Percentiles rank a stretch among this genome's conserved stretches.
These are phyloP conservation scores for Leccinum pachyderme DNA, from an alignment of 1,284 basidiomycete genomes.

Conservation along the genomic window DNA sequence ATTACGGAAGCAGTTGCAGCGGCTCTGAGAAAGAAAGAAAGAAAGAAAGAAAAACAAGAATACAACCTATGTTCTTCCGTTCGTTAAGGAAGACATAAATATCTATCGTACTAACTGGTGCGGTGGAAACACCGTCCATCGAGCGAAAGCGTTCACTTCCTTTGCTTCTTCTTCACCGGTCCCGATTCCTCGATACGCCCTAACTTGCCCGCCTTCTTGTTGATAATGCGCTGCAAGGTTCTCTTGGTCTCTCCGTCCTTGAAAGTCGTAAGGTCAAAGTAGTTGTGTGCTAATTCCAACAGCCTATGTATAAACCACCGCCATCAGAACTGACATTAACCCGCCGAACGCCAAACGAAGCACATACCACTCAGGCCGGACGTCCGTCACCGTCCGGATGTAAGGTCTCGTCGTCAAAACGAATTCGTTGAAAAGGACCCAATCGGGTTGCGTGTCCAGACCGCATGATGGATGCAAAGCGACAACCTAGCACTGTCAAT, in stretches of 20 bases:
- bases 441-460: constrained; percentile 90
- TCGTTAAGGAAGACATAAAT: neutral
- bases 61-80: neutral
- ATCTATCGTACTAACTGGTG: neutral
- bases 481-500: constrained; percentile 58
- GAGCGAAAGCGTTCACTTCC: neutral
- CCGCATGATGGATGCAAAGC: constrained; percentile 94
- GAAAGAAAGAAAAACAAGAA: neutral
- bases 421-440: constrained; percentile 98
- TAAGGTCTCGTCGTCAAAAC: constrained; percentile 89
- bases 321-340: neutral
- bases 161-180: constrained; percentile 7
- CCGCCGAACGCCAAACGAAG: neutral
- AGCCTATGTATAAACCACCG: constrained; percentile 55
- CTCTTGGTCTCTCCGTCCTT: constrained; percentile 74
- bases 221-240: constrained; percentile 50
- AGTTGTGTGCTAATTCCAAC: constrained; percentile 75
- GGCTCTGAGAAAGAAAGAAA: too few relatives aligned
- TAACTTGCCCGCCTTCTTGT: constrained; percentile 41
- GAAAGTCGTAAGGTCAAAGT: constrained; percentile 76
- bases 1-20: too few relatives aligned
- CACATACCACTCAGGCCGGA: constrained; percentile 84
- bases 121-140: neutral
- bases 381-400: constrained; percentile 90
- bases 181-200: constrained; percentile 24